Evolutionary conservation across 768 basidiomycete genomes (phyloP).

Genomic region (Crepidotus variabilis): DNA sequence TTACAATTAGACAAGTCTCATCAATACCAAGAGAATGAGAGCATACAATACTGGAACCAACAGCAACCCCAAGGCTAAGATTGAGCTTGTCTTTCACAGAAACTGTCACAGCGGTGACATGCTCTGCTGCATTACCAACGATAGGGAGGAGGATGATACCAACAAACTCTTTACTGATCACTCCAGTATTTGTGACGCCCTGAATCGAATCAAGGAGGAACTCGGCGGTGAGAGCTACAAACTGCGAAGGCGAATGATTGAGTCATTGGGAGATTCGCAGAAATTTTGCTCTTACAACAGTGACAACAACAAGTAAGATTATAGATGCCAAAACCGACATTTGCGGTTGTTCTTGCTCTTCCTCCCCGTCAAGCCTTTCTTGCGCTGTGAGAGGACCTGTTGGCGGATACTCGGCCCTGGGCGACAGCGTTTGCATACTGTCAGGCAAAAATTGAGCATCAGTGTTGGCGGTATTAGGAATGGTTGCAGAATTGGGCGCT

Average conservation of each 20-base stretch:
- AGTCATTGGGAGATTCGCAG: slow-evolving; percentile 4
- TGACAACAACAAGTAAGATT: slow-evolving; percentile 51
- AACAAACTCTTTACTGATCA: slow-evolving; percentile 61
- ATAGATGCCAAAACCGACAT: slow-evolving; percentile 55
- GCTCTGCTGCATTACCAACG: slow-evolving; percentile 90
- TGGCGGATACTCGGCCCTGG: slow-evolving; percentile 1
- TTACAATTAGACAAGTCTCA: background rate
- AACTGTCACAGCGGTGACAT: slow-evolving; percentile 88
- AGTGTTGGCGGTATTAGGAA: background rate
- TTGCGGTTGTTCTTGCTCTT: slow-evolving; percentile 47
- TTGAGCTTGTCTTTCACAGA: slow-evolving; percentile 89
- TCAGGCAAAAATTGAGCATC: background rate
- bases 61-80: slow-evolving; percentile 85
- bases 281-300: slow-evolving; percentile 51
- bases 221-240: slow-evolving; percentile 63
- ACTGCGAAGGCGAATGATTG: slow-evolving; percentile 31
- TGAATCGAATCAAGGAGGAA: slow-evolving; percentile 80
- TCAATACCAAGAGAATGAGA: background rate
- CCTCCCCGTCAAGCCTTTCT: slow-evolving; percentile 11
- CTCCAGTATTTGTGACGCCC: slow-evolving; percentile 55
- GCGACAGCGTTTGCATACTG: background rate
- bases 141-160: slow-evolving; percentile 84
- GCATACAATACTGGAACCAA: slow-evolving; percentile 78
- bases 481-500: background rate
- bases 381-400: background rate